Evolutionary conservation across 805 yeast species (phyloP).

Genomic region (Danielozyma ontarioensis): DNA sequence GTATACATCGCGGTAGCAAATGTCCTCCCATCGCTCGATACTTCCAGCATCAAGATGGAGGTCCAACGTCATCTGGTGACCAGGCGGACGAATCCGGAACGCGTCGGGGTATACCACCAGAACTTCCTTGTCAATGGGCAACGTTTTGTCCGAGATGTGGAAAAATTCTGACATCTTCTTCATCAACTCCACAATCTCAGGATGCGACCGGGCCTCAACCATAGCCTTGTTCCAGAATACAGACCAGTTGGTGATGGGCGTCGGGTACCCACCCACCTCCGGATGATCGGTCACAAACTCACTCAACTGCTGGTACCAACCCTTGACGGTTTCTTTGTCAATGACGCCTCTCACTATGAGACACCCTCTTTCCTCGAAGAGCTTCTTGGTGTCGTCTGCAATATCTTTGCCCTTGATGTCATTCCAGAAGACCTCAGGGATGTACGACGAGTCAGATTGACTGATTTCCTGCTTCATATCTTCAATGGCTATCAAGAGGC

Average conservation of each 20-base stretch:
- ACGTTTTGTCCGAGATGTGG: slow-evolving; percentile 19
- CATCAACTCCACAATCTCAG: slow-evolving; percentile 22
- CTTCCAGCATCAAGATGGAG: slow-evolving; percentile 40
- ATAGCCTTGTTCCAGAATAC: slow-evolving; percentile 38
- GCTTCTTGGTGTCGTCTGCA: slow-evolving; percentile 4
- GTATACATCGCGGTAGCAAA: slow-evolving; percentile 29
- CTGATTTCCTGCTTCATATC: background rate
- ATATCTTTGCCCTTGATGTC: slow-evolving; percentile 5
- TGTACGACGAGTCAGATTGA: no score
- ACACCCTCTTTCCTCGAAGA: slow-evolving; percentile 16
- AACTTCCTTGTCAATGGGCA: slow-evolving; percentile 21
- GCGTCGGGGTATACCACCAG: slow-evolving; percentile 38
- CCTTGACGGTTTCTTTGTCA: slow-evolving; percentile 15
- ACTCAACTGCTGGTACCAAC: slow-evolving; percentile 14
- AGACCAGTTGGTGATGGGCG: no score
- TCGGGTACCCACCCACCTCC: slow-evolving; percentile 21
- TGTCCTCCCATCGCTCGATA: slow-evolving; percentile 44
- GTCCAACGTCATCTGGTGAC: slow-evolving; percentile 26
- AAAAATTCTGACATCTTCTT: slow-evolving; percentile 20
- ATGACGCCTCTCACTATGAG: slow-evolving; percentile 27
- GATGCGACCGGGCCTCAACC: slow-evolving; percentile 33
- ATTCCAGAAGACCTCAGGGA: slow-evolving; percentile 8
- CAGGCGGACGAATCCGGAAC: slow-evolving; percentile 36
- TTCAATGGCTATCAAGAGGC: background rate
- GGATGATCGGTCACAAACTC: slow-evolving; percentile 23